phyloP scores from a whole-genome alignment of 164 flowering plant genomes.

The Brasenia schreberi region DNA sequence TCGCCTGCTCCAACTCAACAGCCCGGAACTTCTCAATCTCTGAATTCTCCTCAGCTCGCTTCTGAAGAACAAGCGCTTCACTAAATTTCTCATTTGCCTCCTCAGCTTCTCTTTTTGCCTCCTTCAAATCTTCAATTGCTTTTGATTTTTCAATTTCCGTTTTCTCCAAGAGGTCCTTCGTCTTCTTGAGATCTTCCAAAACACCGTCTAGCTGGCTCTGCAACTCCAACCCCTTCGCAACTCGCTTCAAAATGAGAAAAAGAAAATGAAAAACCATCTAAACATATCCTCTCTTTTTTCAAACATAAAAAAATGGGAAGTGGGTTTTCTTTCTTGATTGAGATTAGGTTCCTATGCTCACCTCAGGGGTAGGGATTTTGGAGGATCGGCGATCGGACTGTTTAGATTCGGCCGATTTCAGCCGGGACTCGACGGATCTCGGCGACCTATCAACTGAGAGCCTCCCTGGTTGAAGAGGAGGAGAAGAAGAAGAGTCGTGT shows the following conservation, averaged over 20 bases:
- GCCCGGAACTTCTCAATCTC: constrained; percentile 96
- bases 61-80: constrained; percentile 74
- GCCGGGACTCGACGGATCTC: constrained; percentile 42
- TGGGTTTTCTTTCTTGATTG: background rate
- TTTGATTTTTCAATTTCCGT: constrained; percentile 60
- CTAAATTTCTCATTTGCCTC: constrained; percentile 72
- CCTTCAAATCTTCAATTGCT: constrained; percentile 58
- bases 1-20: constrained; percentile 72
- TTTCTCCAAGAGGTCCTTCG: constrained; percentile 46
- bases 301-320: background rate
- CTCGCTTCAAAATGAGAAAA: constrained; percentile 29
- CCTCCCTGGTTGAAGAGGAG: constrained; percentile 43
- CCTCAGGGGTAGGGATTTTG: constrained; percentile 50
- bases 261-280: background rate
- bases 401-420: constrained; percentile 11
- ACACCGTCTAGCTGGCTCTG: constrained; percentile 47
- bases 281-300: background rate
- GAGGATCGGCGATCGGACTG: constrained; percentile 38
- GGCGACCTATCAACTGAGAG: constrained; percentile 63
- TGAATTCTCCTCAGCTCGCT: constrained; percentile 68
- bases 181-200: constrained; percentile 76
- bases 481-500: constrained; percentile 32
- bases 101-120: constrained; percentile 50
- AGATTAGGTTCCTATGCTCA: constrained; percentile 9
- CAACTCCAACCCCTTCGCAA: constrained; percentile 51